Conservation (phyloP, 2,329 filamentous ascomycete species). For the Cytospora mali region DNA sequence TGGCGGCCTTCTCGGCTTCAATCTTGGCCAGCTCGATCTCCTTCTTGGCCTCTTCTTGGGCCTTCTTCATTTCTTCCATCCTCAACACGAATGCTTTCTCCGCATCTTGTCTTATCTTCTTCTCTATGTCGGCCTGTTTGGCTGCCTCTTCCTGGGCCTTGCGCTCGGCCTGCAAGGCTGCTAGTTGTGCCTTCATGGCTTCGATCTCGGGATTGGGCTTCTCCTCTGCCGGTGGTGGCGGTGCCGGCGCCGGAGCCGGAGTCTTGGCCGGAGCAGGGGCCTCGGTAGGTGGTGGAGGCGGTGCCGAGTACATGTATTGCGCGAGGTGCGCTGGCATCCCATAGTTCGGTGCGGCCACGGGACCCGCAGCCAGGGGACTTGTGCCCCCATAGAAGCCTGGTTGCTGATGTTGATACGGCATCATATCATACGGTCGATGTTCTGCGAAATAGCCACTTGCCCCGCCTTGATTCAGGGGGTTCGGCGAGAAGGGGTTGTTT, state of each 20-base stretch:
- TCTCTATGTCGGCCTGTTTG: slow-evolving; percentile 48
- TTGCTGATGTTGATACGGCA: slow-evolving; percentile 52
- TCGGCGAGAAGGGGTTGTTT: slow-evolving; percentile 46
- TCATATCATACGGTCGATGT: slow-evolving; percentile 51
- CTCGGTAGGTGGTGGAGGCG: slow-evolving; percentile 48
- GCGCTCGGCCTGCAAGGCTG: slow-evolving; percentile 50
- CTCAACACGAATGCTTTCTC: slow-evolving; percentile 47
- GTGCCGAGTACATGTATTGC: slow-evolving; percentile 43
- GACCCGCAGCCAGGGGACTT: slow-evolving; percentile 33
- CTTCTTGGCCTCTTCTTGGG: slow-evolving; percentile 49
- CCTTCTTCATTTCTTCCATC: slow-evolving; percentile 39
- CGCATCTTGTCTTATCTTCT: slow-evolving; percentile 48
- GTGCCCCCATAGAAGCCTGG: slow-evolving; percentile 39
- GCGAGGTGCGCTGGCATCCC: slow-evolving; percentile 41
- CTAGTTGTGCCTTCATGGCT: slow-evolving; percentile 62
- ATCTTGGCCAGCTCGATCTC: slow-evolving; percentile 51
- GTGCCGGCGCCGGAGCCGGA: too few relatives aligned
- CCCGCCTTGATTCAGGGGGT: slow-evolving; percentile 42
- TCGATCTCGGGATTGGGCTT: slow-evolving; percentile 59
- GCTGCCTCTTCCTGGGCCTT: slow-evolving; percentile 50
- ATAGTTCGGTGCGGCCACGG: slow-evolving; percentile 30
- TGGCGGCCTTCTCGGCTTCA: slow-evolving; percentile 49
- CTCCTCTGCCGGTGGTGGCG: slow-evolving; percentile 35
- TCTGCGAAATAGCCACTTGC: slow-evolving; percentile 47
- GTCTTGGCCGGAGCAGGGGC: slow-evolving; percentile 45